These are phyloP conservation scores for Rhizopus delemar DNA, from an alignment of 371 early-diverging fungal genomes.

Conservation along the genomic window DNA sequence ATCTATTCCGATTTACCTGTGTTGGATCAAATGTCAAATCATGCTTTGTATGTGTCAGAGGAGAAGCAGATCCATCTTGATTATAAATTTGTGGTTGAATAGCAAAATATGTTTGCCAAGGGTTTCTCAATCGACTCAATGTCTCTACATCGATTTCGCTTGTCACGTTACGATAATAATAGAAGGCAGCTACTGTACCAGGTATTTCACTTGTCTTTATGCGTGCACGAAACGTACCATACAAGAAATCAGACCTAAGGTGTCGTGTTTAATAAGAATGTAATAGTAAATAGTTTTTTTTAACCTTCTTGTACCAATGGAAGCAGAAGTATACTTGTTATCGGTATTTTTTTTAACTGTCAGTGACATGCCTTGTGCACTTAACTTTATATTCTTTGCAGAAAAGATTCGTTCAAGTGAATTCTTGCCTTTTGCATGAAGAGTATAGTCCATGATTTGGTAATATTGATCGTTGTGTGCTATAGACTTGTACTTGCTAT, in stretches of 20 bases:
- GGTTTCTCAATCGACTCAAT: conserved; percentile 32
- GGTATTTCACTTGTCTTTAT: conserved; percentile 34
- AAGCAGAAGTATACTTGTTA: conserved; percentile 29
- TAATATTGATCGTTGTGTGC: conserved; percentile 36
- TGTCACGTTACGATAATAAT: conserved; percentile 36
- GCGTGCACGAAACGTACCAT: conserved; percentile 46
- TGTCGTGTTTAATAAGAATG: not conserved
- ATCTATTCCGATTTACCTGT: not conserved
- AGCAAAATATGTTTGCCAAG: conserved; percentile 40
- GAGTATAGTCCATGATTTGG: conserved; percentile 41
- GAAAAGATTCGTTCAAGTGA: conserved; percentile 38
- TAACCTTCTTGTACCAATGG: conserved; percentile 44
- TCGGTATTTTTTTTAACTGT: conserved; percentile 12
- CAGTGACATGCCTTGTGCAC: conserved; percentile 17
- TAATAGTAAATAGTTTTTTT: not conserved
- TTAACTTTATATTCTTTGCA: conserved; percentile 30
- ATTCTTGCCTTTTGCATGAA: conserved; percentile 30
- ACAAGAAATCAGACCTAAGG: conserved; percentile 42
- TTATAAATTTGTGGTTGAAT: conserved; percentile 48
- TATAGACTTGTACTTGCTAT: conserved; percentile 22
- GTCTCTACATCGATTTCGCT: conserved; percentile 52
- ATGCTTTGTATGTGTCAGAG: conserved; percentile 36
- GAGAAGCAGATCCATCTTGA: conserved; percentile 38
- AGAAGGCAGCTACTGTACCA: conserved; percentile 49
- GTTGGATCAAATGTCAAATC: conserved; percentile 31